phyloP scores from a whole-genome alignment of 2,329 filamentous ascomycete genomes.

The Fonsecaea multimorphosa region DNA sequence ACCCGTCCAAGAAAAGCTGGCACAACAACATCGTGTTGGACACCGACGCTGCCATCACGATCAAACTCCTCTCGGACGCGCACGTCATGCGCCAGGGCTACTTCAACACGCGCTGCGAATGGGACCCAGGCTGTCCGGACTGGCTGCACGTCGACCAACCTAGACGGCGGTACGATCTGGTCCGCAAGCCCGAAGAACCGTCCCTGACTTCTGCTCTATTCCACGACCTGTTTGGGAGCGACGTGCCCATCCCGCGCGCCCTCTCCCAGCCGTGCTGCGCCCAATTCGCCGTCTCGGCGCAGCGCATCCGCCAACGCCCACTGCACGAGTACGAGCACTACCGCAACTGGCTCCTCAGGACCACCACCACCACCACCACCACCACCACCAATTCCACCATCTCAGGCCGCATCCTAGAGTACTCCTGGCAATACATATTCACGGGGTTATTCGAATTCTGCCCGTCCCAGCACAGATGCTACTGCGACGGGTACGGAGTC shows the following conservation, averaged over 20 bases:
- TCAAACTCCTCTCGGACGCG: slow-evolving; percentile 58
- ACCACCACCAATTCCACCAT: slow-evolving; percentile 62
- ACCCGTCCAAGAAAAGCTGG: slow-evolving; percentile 63
- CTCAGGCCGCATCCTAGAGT: slow-evolving; percentile 68
- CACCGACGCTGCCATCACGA: slow-evolving; percentile 57
- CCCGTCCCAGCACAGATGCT: slow-evolving; percentile 61
- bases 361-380: slow-evolving; percentile 60
- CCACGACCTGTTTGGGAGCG: slow-evolving; percentile 45
- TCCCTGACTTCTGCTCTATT: slow-evolving; percentile 55
- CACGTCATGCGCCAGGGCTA: slow-evolving; percentile 62
- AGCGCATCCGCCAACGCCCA: slow-evolving; percentile 63
- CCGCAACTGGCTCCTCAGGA: slow-evolving; percentile 66
- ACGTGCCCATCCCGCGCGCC: slow-evolving; percentile 51
- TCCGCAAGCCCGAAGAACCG: slow-evolving; percentile 56
- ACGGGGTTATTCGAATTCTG: slow-evolving; percentile 56
- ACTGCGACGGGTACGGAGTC: slow-evolving; percentile 68
- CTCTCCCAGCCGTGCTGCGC: slow-evolving; percentile 68
- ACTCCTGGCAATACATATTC: slow-evolving; percentile 69
- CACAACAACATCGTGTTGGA: slow-evolving; percentile 64
- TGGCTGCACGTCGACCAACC: slow-evolving; percentile 58
- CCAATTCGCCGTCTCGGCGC: slow-evolving; percentile 66
- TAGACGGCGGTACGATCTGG: slow-evolving; percentile 47
- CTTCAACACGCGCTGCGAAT: slow-evolving; percentile 65
- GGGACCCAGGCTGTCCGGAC: slow-evolving; percentile 64
- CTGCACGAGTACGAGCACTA: slow-evolving; percentile 63